These are phyloP conservation scores for Xylaria hypoxylon DNA, from an alignment of 2,329 filamentous ascomycete genomes.

Conservation along the genomic window DNA sequence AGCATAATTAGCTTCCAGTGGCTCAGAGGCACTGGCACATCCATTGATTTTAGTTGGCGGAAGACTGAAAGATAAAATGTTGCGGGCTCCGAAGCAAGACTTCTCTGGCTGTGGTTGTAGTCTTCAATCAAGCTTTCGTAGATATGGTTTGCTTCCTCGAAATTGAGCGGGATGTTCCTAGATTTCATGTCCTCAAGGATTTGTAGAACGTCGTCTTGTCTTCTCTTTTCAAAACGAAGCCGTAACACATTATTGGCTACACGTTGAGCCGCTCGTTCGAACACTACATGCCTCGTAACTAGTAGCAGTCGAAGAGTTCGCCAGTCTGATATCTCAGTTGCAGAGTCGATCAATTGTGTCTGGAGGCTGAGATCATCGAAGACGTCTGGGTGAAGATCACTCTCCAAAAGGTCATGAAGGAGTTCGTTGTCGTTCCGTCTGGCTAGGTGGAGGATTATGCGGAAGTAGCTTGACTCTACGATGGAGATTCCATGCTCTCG, in stretches of 20 bases:
- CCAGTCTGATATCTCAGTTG: slow-evolving; percentile 55
- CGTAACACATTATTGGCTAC: slow-evolving; percentile 53
- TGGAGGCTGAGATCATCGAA: slow-evolving; percentile 62
- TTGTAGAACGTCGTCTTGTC: slow-evolving; percentile 47
- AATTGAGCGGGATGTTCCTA: slow-evolving; percentile 51
- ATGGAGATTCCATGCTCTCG: slow-evolving; percentile 71
- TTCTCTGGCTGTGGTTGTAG: slow-evolving; percentile 34
- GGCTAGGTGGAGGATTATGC: slow-evolving; percentile 73
- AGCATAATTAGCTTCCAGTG: slow-evolving; percentile 60
- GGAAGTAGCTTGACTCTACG: slow-evolving; percentile 71
- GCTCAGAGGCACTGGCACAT: slow-evolving; percentile 55
- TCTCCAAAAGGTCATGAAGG: slow-evolving; percentile 59
- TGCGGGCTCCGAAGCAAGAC: slow-evolving; percentile 40
- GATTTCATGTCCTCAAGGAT: slow-evolving; percentile 55
- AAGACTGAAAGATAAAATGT: slow-evolving; percentile 52
- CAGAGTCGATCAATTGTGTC: slow-evolving; percentile 53
- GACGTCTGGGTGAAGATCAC: slow-evolving; percentile 67
- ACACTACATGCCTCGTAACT: slow-evolving; percentile 55
- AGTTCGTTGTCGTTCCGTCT: slow-evolving; percentile 63
- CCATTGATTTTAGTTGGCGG: slow-evolving; percentile 54
- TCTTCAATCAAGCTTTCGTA: slow-evolving; percentile 47
- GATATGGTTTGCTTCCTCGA: slow-evolving; percentile 48
- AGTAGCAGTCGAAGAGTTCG: slow-evolving; percentile 58
- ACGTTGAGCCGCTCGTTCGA: slow-evolving; percentile 47
- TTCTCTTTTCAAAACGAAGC: slow-evolving; percentile 46